Conservation (phyloP, 495 filamentous ascomycete genomes). For the Annulohypoxylon stygium region DNA sequence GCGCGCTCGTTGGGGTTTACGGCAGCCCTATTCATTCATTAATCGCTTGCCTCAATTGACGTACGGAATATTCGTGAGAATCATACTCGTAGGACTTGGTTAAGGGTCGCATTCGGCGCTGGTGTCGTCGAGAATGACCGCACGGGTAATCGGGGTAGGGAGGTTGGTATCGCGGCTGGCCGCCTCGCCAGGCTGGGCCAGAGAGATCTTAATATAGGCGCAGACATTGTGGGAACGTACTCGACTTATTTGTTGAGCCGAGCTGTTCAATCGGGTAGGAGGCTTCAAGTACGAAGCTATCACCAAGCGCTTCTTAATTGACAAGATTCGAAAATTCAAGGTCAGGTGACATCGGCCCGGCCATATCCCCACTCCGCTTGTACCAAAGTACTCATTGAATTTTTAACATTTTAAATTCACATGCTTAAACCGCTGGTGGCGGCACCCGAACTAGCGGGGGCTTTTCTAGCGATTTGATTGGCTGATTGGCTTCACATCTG, state of each 20-base stretch:
- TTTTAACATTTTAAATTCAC: slow-evolving; percentile 16
- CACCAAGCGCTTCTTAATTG: slow-evolving; percentile 26
- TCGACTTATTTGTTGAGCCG: slow-evolving; percentile 18
- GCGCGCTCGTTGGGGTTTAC: slow-evolving; percentile 78
- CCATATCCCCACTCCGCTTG: slow-evolving; percentile 1
- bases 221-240: slow-evolving; percentile 42
- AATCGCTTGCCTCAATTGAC: background rate
- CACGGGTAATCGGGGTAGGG: slow-evolving; percentile 31
- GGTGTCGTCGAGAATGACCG: slow-evolving; percentile 66
- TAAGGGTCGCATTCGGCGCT: slow-evolving; percentile 68
- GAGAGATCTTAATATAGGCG: slow-evolving; percentile 47
- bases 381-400: background rate
- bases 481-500: slow-evolving; percentile 22
- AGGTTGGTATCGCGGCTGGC: slow-evolving; percentile 37
- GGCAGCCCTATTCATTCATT: slow-evolving; percentile 71
- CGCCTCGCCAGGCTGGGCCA: slow-evolving; percentile 45
- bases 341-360: slow-evolving; percentile 49
- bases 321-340: slow-evolving; percentile 26
- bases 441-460: slow-evolving; percentile 10
- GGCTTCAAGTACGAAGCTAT: background rate
- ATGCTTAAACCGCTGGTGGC: slow-evolving; percentile 17
- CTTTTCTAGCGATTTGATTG: slow-evolving; percentile 21
- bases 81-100: slow-evolving; percentile 68
- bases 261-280: slow-evolving; percentile 11
- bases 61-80: slow-evolving; percentile 19